Percentiles rank a stretch among this genome's conserved stretches.
These are phyloP conservation scores for Trichophyton equinum DNA, from an alignment of 2,329 filamentous ascomycete species.

Conservation along the genomic window DNA sequence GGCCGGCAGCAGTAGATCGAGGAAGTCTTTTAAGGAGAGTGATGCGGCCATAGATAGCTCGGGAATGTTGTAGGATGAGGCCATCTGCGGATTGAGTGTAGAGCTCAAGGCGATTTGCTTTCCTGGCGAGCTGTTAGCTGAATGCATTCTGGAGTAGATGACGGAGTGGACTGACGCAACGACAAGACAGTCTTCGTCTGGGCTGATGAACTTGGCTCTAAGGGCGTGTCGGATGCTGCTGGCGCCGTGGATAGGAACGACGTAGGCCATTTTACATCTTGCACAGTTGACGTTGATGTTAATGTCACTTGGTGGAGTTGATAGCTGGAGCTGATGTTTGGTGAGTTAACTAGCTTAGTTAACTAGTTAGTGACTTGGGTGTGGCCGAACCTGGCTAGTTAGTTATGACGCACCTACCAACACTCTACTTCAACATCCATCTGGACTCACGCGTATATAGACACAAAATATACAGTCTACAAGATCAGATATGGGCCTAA, in stretches of 20 bases:
- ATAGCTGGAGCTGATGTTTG: neutral
- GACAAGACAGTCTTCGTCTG: conserved; percentile 68
- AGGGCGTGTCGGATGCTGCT: conserved; percentile 86
- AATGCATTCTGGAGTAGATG: neutral
- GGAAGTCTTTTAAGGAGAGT: conserved; percentile 71
- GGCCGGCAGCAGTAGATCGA: conserved; percentile 26
- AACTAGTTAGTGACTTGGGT: too few species aligned
- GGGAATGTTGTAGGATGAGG: conserved; percentile 53
- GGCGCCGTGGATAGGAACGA: conserved; percentile 83
- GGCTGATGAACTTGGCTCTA: conserved; percentile 60
- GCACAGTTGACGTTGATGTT: conserved; percentile 9
- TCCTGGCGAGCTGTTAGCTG: conserved; percentile 40
- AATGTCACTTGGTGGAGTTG: neutral
- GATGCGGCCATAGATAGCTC: conserved; percentile 71
- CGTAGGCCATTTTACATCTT: conserved; percentile 65
- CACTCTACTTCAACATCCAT: too few species aligned
- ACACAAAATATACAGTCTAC: neutral
- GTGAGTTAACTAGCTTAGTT: neutral
- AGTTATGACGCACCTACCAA: too few species aligned
- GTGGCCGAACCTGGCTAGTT: too few species aligned
- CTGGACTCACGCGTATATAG: too few species aligned
- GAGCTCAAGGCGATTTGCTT: conserved; percentile 75
- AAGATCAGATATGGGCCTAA: neutral
- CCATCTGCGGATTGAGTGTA: conserved; percentile 54
- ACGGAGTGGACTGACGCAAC: conserved; percentile 56